Percentiles rank a stretch among this genome's conserved stretches.
phyloP scores from a whole-genome alignment of 2,329 filamentous ascomycete genomes.

The Fusarium solani-melongenae region DNA sequence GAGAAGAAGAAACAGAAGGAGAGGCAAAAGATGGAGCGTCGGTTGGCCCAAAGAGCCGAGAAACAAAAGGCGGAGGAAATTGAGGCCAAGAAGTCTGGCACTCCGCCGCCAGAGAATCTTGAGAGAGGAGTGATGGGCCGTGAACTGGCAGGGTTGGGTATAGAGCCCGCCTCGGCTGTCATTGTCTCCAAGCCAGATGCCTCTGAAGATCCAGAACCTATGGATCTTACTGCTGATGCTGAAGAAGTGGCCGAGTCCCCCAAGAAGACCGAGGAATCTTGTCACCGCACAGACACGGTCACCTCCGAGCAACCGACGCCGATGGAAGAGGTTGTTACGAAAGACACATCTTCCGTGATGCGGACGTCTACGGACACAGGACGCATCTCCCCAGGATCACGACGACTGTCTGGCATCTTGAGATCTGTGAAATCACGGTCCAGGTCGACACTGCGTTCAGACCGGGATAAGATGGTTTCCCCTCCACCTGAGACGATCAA shows the following conservation, averaged over 20 bases:
- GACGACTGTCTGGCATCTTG: constrained; percentile 52
- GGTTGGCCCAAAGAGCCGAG: constrained; percentile 74
- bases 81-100: constrained; percentile 62
- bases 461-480: constrained; percentile 52
- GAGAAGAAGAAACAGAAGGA: constrained; percentile 79
- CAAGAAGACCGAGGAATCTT: constrained; percentile 42
- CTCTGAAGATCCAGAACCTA: constrained; percentile 38
- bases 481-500: constrained; percentile 54
- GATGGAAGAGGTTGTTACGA: constrained; percentile 39
- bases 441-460: constrained; percentile 59
- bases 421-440: constrained; percentile 61
- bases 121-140: constrained; percentile 71
- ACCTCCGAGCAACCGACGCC: constrained; percentile 35
- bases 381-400: constrained; percentile 38
- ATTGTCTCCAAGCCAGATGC: constrained; percentile 63
- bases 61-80: constrained; percentile 70
- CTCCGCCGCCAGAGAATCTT: constrained; percentile 65
- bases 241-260: constrained; percentile 22
- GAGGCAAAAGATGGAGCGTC: constrained; percentile 73
- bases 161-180: constrained; percentile 65
- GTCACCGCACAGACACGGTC: constrained; percentile 46
- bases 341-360: constrained; percentile 32
- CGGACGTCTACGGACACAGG: constrained; percentile 39
- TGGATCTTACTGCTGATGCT: constrained; percentile 38
- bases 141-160: constrained; percentile 66